These are phyloP conservation scores for Eucalyptus viminalis DNA, from an alignment of 345 rosid genomes.

Conservation along the genomic window DNA sequence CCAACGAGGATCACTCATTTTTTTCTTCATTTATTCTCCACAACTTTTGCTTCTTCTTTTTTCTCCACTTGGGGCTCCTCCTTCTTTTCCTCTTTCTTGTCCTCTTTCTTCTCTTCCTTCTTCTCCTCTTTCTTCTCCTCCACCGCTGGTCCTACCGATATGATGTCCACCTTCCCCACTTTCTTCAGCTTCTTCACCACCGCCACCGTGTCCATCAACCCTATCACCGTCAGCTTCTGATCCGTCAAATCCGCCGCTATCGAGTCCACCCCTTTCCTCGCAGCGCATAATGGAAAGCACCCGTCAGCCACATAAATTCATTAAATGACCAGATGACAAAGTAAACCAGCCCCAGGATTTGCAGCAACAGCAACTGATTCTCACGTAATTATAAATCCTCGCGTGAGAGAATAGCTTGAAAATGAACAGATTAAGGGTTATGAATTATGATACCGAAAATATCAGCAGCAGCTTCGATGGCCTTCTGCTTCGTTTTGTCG, in stretches of 20 bases:
- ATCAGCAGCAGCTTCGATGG: conserved; percentile 1
- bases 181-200: conserved; percentile 17
- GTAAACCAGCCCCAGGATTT: not conserved
- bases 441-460: not conserved
- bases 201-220: conserved; percentile 10
- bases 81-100: not conserved
- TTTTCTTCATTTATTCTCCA: not conserved
- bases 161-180: conserved; percentile 2
- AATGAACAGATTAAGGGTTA: not conserved
- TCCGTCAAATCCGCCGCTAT: conserved; percentile 9
- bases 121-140: conserved; percentile 5
- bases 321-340: not conserved
- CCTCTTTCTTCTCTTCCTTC: not conserved
- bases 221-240: conserved; percentile 12
- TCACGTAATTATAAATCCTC: not conserved
- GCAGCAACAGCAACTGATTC: not conserved
- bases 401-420: not conserved
- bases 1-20: not conserved
- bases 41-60: not conserved
- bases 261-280: conserved; percentile 1
- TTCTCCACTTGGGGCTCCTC: not conserved
- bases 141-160: conserved; percentile 12
- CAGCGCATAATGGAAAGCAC: not conserved
- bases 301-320: not conserved
- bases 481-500: conserved; percentile 4